Percentiles rank a stretch among this genome's conserved stretches.
These are phyloP conservation scores for Hericium alpestre DNA, from an alignment of 768 basidiomycete genomes.

Conservation along the genomic window DNA sequence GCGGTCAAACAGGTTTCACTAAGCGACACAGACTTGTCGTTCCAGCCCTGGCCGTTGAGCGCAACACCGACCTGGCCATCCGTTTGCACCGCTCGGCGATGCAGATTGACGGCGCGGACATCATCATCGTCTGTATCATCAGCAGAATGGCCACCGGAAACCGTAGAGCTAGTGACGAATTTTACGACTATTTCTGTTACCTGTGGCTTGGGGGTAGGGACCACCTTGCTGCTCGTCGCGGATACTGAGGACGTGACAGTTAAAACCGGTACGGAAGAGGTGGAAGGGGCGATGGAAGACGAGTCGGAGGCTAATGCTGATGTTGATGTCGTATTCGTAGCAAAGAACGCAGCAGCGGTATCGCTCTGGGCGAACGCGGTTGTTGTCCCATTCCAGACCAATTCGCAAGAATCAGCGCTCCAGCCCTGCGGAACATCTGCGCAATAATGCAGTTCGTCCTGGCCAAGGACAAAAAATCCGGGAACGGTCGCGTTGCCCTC, in stretches of 20 bases:
- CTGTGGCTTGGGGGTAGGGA: background rate
- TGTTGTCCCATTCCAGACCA: conserved; percentile 43
- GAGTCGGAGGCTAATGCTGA: conserved; percentile 1
- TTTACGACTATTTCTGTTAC: background rate
- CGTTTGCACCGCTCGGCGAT: background rate
- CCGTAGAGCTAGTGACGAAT: background rate
- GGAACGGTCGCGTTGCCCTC: conserved; percentile 37
- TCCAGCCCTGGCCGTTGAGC: conserved; percentile 25
- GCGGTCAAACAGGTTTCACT: conserved; percentile 42
- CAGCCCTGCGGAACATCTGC: conserved; percentile 33
- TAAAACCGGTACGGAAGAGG: conserved; percentile 1
- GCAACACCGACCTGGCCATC: conserved; percentile 16
- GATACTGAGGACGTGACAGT: background rate
- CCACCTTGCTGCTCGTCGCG: background rate
- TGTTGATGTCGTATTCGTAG: conserved; percentile 1
- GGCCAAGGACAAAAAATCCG: conserved; percentile 42
- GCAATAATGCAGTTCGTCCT: conserved; percentile 45
- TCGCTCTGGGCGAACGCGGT: conserved; percentile 10
- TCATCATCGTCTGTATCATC: too few species aligned
- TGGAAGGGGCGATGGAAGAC: conserved; percentile 2
- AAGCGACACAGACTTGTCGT: conserved; percentile 28
- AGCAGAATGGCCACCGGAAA: background rate
- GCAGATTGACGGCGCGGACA: background rate
- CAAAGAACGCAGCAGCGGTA: conserved; percentile 1
- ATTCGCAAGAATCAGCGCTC: conserved; percentile 29